Conservation (phyloP, 2,329 filamentous ascomycete species). For the Botryosphaeria dothidea region DNA sequence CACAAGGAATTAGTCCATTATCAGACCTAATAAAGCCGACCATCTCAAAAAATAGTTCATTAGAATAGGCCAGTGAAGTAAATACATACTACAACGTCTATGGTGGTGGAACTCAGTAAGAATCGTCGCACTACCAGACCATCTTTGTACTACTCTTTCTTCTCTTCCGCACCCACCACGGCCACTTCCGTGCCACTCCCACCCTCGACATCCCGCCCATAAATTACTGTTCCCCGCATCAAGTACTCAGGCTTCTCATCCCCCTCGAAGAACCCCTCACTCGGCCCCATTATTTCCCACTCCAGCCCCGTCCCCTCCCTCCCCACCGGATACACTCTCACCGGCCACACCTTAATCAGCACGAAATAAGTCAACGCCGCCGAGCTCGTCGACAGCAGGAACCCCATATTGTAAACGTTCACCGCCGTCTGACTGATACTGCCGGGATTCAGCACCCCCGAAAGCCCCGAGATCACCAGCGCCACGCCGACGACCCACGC, state of each 20-base stretch:
- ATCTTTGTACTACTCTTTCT: no score
- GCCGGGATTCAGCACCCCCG: conserved; percentile 22
- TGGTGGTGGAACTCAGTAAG: no score
- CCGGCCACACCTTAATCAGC: conserved; percentile 18
- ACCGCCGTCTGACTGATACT: conserved; percentile 7
- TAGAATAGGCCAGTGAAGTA: no score
- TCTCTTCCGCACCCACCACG: background rate
- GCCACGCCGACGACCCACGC: conserved; percentile 23
- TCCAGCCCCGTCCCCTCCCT: conserved; percentile 20
- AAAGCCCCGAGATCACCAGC: conserved; percentile 25
- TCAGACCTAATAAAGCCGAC: no score
- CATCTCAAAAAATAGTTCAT: no score
- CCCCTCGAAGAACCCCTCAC: conserved; percentile 26
- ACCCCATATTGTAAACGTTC: conserved; percentile 25
- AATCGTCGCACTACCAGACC: no score
- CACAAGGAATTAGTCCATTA: no score
- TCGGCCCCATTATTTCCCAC: conserved; percentile 25
- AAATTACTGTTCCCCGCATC: background rate
- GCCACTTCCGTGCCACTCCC: background rate
- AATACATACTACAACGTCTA: no score
- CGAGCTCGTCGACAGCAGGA: conserved; percentile 23
- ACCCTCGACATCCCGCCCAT: background rate
- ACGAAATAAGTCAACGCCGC: conserved; percentile 22
- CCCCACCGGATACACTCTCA: conserved; percentile 24
- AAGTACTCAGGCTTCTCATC: conserved; percentile 19